phyloP scores from a whole-genome alignment of 139 green algal genomes.

The Asterochloris sp. region DNA sequence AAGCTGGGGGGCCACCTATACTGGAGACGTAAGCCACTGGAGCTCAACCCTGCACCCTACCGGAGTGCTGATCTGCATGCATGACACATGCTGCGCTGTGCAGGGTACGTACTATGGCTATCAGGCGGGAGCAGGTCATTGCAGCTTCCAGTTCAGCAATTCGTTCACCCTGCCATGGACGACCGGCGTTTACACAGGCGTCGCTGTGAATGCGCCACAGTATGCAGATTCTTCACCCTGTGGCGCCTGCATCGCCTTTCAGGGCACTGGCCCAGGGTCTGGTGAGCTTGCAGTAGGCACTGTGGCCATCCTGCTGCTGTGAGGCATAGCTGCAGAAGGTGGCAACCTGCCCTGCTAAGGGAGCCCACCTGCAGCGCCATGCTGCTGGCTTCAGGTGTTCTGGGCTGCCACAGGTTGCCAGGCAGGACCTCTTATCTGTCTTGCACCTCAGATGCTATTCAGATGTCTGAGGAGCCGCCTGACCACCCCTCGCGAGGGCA shows the following conservation, averaged over 20 bases:
- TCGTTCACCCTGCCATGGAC: conserved; percentile 7
- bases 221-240: conserved; percentile 12
- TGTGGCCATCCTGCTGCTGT: background rate
- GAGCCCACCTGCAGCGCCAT: too few species aligned
- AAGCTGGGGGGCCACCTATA: too few species aligned
- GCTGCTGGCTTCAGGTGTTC: background rate
- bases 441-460: background rate
- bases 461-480: background rate
- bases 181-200: conserved; percentile 2
- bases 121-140: conserved; percentile 14
- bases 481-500: too few species aligned
- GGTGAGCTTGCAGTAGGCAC: background rate
- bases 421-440: background rate
- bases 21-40: too few species aligned
- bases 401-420: background rate
- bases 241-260: conserved; percentile 23
- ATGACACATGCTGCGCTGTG: background rate
- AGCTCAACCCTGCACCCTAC: too few species aligned
- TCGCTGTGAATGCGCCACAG: conserved; percentile 19
- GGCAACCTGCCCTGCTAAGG: too few species aligned
- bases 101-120: conserved; percentile 29
- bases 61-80: too few species aligned
- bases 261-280: conserved; percentile 1
- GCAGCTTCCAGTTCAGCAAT: conserved; percentile 15
- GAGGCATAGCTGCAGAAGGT: background rate